These are phyloP conservation scores for Cicer bijugum DNA, from an alignment of 306 rosid genomes.

Conservation along the genomic window DNA sequence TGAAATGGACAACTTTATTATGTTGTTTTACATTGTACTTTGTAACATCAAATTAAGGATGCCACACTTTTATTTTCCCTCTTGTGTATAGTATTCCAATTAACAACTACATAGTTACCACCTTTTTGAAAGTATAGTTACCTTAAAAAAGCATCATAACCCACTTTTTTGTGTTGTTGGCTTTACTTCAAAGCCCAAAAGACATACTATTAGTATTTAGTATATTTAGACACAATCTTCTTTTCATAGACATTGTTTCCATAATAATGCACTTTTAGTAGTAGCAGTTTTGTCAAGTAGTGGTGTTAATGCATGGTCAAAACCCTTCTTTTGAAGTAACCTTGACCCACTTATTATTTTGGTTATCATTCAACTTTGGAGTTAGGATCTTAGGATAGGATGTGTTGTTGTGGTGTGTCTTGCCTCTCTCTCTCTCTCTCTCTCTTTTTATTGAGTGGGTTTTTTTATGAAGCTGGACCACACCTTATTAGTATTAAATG, in stretches of 20 bases:
- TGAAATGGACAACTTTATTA: slow-evolving; percentile 27
- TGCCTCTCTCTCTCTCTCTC: slow-evolving; percentile 41
- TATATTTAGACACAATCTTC: neutral
- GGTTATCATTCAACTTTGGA: slow-evolving; percentile 48
- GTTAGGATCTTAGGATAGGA: slow-evolving; percentile 43
- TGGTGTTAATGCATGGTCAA: slow-evolving; percentile 54
- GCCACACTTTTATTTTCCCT: neutral
- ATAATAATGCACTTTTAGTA: slow-evolving; percentile 40
- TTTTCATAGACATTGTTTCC: slow-evolving; percentile 10
- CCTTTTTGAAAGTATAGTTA: slow-evolving; percentile 31
- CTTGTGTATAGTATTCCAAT: slow-evolving; percentile 27
- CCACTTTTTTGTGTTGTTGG: slow-evolving; percentile 38
- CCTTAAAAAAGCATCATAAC: slow-evolving; percentile 21
- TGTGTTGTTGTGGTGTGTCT: neutral
- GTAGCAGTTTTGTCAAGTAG: slow-evolving; percentile 51
- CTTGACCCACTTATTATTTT: slow-evolving; percentile 60
- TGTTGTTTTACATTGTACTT: slow-evolving; percentile 16
- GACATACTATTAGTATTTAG: too few relatives aligned
- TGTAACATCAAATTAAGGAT: slow-evolving; percentile 9
- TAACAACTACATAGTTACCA: slow-evolving; percentile 26
- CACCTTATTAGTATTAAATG: slow-evolving; percentile 36
- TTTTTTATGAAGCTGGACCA: slow-evolving; percentile 45
- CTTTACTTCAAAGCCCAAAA: slow-evolving; percentile 42
- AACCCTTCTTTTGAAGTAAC: slow-evolving; percentile 49
- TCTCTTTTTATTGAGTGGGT: neutral